Conservation (phyloP, 2,329 filamentous ascomycete species). For the Macrophomina pseudophaseolina region DNA sequence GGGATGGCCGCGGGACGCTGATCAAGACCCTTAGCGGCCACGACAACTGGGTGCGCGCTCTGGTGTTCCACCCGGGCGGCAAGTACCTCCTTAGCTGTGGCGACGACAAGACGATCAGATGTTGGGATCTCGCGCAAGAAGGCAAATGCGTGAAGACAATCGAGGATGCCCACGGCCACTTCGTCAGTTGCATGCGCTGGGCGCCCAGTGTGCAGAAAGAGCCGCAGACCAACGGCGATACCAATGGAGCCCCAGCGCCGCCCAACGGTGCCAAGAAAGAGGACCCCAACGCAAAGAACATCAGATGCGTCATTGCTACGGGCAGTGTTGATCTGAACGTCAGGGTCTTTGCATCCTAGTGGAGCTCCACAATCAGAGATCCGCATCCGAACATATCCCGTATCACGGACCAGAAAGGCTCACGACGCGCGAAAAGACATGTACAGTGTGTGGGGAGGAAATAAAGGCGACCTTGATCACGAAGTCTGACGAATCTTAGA, state of each 20-base stretch:
- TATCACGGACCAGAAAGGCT: neutral
- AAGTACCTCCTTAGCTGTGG: conserved; percentile 85
- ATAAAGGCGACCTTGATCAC: conserved; percentile 15
- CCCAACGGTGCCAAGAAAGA: conserved; percentile 55
- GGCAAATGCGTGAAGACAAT: conserved; percentile 87
- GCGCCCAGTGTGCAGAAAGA: conserved; percentile 76
- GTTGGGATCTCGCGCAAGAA: conserved; percentile 92
- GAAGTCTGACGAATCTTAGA: conserved; percentile 20
- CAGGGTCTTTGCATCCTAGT: conserved; percentile 71
- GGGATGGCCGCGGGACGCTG: conserved; percentile 83
- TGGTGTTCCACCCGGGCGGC: conserved; percentile 89
- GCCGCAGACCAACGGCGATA: conserved; percentile 45
- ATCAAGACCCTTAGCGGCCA: conserved; percentile 86
- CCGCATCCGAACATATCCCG: conserved; percentile 13
- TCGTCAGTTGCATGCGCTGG: conserved; percentile 87
- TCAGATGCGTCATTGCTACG: conserved; percentile 85
- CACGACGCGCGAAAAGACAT: neutral
- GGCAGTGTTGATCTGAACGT: conserved; percentile 83
- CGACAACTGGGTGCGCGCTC: conserved; percentile 88
- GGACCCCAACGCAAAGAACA: conserved; percentile 59
- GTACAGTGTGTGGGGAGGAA: conserved; percentile 22
- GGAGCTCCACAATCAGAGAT: conserved; percentile 6
- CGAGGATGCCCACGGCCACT: conserved; percentile 77
- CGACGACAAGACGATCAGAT: conserved; percentile 90
- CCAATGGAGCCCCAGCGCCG: conserved; percentile 19